Evolutionary conservation across 1,284 basidiomycete genomes (phyloP).

Genomic region (Microbotryomycetes sp.): DNA sequence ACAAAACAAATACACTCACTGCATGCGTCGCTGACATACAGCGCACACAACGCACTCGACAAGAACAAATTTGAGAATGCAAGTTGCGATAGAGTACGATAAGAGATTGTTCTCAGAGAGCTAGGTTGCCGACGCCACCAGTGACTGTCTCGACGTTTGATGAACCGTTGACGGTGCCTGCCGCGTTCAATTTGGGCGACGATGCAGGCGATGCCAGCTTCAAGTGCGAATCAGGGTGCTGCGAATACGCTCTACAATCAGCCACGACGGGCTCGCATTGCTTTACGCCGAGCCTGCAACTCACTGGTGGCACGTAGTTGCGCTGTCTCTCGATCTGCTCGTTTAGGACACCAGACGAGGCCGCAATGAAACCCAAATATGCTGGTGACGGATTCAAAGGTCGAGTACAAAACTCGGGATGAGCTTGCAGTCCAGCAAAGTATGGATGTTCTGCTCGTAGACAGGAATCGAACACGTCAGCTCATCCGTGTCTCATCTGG

Average conservation of each 20-base stretch:
- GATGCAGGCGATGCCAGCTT: not conserved
- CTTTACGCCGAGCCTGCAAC: too few relatives aligned
- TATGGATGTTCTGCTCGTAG: conserved; percentile 86
- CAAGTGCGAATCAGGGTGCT: conserved; percentile 32
- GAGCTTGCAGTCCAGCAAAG: conserved; percentile 92
- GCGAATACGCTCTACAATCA: not conserved
- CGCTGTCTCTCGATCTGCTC: conserved; percentile 69
- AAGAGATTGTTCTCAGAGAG: too few relatives aligned
- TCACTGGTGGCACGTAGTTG: conserved; percentile 47
- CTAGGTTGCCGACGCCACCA: not conserved
- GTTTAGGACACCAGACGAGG: conserved; percentile 67
- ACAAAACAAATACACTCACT: too few relatives aligned
- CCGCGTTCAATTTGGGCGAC: too few relatives aligned
- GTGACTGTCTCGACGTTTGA: not conserved
- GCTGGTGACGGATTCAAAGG: conserved; percentile 95
- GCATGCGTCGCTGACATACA: too few relatives aligned
- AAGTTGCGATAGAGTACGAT: too few relatives aligned
- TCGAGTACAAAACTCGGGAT: conserved; percentile 98
- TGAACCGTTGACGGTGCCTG: not conserved
- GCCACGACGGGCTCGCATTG: not conserved
- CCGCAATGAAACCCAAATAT: conserved; percentile 93
- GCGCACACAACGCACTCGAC: too few relatives aligned
- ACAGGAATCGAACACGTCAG: not conserved
- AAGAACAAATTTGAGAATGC: too few relatives aligned
- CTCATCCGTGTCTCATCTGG: not conserved